Conservation (phyloP, 768 basidiomycete genomes). For the Solioccasus polychromus region DNA sequence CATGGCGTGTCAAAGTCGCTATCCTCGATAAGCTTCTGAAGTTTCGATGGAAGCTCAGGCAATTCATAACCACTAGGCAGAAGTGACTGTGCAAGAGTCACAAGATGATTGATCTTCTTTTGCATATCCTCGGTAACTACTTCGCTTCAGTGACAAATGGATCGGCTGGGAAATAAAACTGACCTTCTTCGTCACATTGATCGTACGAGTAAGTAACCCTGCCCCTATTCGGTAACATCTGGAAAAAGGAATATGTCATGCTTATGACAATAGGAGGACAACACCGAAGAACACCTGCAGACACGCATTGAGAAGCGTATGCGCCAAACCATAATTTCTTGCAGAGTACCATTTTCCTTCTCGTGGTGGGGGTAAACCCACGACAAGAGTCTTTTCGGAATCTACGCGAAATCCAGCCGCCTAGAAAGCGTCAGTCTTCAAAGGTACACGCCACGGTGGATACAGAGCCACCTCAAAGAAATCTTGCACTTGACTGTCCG, state of each 20-base stretch:
- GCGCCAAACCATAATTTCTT: constrained; percentile 43
- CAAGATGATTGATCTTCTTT: constrained; percentile 40
- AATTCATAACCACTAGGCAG: constrained; percentile 36
- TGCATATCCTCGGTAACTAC: constrained; percentile 35
- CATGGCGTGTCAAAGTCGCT: constrained; percentile 26
- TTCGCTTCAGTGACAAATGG: constrained; percentile 1
- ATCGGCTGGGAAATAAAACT: neutral
- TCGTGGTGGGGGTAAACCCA: constrained; percentile 42
- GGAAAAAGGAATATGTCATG: neutral
- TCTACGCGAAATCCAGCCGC: constrained; percentile 41
- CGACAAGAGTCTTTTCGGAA: constrained; percentile 38
- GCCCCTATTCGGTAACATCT: constrained; percentile 46
- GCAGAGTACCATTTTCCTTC: constrained; percentile 34
- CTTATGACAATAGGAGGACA: neutral
- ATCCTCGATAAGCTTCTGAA: constrained; percentile 35
- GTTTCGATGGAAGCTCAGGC: constrained; percentile 28
- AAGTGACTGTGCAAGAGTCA: constrained; percentile 37
- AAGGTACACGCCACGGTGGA: neutral
- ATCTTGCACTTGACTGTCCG: constrained; percentile 41
- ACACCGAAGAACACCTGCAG: constrained; percentile 30
- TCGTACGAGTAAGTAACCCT: constrained; percentile 27
- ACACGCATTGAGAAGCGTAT: constrained; percentile 36
- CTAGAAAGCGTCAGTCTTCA: constrained; percentile 20
- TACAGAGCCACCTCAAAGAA: constrained; percentile 39
- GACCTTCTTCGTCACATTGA: constrained; percentile 21